phyloP scores from a whole-genome alignment of 2,329 filamentous ascomycete genomes.

The Diaporthe eres region DNA sequence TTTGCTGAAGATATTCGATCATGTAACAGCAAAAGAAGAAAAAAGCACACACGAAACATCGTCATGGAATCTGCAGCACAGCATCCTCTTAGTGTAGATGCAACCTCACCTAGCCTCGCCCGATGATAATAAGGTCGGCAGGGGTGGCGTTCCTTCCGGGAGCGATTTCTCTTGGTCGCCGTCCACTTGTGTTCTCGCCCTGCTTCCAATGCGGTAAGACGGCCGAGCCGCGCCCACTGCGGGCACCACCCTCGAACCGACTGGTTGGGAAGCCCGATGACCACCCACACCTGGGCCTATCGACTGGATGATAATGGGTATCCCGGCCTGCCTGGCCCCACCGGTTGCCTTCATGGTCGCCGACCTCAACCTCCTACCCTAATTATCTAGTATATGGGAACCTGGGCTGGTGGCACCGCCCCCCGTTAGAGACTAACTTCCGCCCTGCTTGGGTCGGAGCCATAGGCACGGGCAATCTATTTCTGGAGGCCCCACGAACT shows the following conservation, averaged over 20 bases:
- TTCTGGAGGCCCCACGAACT: neutral
- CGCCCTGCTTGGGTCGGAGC: neutral
- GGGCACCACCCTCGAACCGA: conserved; percentile 9
- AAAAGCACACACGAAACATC: neutral
- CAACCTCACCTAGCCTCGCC: neutral
- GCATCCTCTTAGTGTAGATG: neutral
- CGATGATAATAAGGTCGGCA: conserved; percentile 3
- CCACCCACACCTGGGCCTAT: conserved; percentile 12
- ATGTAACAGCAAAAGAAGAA: neutral
- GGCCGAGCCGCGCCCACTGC: conserved; percentile 10
- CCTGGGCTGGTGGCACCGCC: neutral
- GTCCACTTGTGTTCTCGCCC: neutral
- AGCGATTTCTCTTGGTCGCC: conserved; percentile 19
- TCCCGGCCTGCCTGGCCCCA: neutral
- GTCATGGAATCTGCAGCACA: conserved; percentile 23
- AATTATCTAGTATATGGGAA: neutral
- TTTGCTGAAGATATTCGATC: conserved; percentile 8
- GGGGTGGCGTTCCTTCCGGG: conserved; percentile 2
- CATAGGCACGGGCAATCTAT: conserved; percentile 6
- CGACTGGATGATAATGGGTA: neutral
- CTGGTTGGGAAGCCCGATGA: conserved; percentile 19
- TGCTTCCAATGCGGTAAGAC: conserved; percentile 12
- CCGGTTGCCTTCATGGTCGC: neutral
- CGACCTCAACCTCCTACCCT: conserved; percentile 6
- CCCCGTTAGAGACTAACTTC: neutral